phyloP scores from a whole-genome alignment of 2,329 filamentous ascomycete species.

The Diaporthe amygdali region DNA sequence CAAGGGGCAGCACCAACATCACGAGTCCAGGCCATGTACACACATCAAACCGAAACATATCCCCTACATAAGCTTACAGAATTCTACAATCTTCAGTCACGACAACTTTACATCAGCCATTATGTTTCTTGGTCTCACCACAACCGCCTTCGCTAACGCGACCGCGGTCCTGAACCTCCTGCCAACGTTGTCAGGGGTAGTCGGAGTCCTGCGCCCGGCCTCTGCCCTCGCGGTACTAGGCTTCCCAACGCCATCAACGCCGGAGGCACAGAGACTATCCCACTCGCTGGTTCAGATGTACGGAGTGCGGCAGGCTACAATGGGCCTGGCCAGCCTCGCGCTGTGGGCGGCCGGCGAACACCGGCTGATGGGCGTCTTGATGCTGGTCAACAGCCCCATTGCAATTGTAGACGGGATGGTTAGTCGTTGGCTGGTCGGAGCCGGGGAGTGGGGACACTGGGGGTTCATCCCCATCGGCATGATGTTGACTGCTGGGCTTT shows the following conservation, averaged over 20 bases:
- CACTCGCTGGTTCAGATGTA: neutral
- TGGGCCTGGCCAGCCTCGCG: neutral
- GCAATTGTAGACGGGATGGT: neutral
- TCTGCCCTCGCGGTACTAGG: neutral
- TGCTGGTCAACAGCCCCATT: neutral
- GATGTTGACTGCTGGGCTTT: neutral
- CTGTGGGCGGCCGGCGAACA: neutral
- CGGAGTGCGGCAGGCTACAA: neutral
- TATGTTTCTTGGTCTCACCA: neutral
- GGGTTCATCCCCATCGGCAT: neutral
- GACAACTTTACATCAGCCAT: accelerated
- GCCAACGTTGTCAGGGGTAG: neutral
- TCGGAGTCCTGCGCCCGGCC: neutral
- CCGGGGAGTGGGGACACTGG: conserved; percentile 1
- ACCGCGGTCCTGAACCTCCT: neutral
- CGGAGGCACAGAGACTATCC: neutral
- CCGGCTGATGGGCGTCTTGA: neutral
- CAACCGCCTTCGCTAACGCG: neutral
- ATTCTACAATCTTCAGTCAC: accelerated
- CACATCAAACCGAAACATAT: neutral
- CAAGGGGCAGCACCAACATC: too few relatives aligned
- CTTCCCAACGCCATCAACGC: neutral
- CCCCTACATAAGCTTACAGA: neutral
- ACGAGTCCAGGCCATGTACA: too few relatives aligned
- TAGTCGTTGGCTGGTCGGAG: neutral